A percentile compares a stretch with the other conserved stretches of the same genome.
These are phyloP conservation scores for Arbutus unedo DNA, from an alignment of 148 eudicot genomes.

Conservation along the genomic window DNA sequence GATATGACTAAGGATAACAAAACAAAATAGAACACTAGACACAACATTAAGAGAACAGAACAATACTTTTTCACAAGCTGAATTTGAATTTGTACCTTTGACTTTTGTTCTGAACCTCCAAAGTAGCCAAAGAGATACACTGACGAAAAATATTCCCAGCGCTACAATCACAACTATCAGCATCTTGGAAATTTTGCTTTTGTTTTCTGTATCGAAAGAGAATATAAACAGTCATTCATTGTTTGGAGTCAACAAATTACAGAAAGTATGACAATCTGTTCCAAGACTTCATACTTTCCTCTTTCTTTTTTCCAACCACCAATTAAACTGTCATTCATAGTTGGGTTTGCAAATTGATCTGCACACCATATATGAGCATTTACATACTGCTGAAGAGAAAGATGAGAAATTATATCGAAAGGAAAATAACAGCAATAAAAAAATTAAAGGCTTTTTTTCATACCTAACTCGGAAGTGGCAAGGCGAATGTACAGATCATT, in stretches of 20 bases:
- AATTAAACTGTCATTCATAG: too few species aligned
- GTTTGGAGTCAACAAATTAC: background rate
- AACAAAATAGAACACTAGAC: background rate
- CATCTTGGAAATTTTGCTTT: conserved; percentile 17
- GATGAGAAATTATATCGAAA: background rate
- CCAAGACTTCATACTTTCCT: background rate
- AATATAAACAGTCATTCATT: background rate
- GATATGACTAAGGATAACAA: background rate
- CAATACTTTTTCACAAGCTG: background rate
- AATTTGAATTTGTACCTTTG: conserved; percentile 30
- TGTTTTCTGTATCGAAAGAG: conserved; percentile 20
- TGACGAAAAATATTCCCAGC: conserved; percentile 22
- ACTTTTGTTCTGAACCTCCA: conserved; percentile 26
- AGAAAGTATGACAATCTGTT: background rate
- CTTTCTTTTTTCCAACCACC: background rate
- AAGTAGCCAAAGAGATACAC: conserved; percentile 27
- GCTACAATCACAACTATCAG: conserved; percentile 27
- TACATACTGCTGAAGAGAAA: too few species aligned
- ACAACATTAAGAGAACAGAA: background rate
- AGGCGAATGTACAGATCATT: conserved; percentile 40
- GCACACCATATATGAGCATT: too few species aligned
- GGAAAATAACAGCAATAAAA: background rate
- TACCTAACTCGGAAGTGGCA: conserved; percentile 50
- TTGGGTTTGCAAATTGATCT: background rate
- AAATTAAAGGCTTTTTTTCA: background rate